Conservation (phyloP, 352 stramenopile genomes). For the Phytophthora tentaculata region DNA sequence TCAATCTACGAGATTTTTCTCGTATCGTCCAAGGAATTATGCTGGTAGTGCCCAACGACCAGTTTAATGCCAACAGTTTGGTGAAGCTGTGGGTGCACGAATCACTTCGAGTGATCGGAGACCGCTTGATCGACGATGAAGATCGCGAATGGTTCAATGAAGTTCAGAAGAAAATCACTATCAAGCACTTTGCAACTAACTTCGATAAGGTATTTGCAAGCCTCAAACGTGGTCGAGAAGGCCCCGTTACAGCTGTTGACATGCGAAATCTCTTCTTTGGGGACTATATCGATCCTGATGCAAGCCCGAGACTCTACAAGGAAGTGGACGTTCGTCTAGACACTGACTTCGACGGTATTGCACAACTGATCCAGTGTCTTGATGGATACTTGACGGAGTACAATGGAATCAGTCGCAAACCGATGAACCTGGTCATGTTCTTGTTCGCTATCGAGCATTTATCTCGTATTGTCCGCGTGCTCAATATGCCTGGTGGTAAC, state of each 20-base stretch:
- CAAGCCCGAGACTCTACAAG: conserved; percentile 78
- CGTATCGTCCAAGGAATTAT: conserved; percentile 94
- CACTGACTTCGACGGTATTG: conserved; percentile 78
- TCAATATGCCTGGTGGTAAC: conserved; percentile 96
- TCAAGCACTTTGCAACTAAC: conserved; percentile 88
- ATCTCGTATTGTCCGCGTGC: conserved; percentile 90
- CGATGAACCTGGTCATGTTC: conserved; percentile 97
- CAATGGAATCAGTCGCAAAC: conserved; percentile 92
- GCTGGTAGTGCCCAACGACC: conserved; percentile 84
- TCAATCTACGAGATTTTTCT: conserved; percentile 95
- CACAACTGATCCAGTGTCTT: conserved; percentile 82
- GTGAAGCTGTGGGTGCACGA: conserved; percentile 95
- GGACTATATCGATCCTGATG: conserved; percentile 89
- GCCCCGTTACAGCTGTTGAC: conserved; percentile 72
- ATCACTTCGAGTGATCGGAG: conserved; percentile 94
- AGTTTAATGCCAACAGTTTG: conserved; percentile 82
- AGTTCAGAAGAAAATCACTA: conserved; percentile 86
- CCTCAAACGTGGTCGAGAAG: conserved; percentile 77
- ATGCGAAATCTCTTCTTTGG: conserved; percentile 95
- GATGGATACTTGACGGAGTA: conserved; percentile 93
- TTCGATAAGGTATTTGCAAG: conserved; percentile 89
- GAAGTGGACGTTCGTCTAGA: conserved; percentile 79
- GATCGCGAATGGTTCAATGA: conserved; percentile 94
- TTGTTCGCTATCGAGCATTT: conserved; percentile 96
- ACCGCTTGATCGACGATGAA: conserved; percentile 92